Percentiles rank a stretch among this genome's conserved stretches.
Conservation (phyloP, 768 basidiomycete genomes). For the Russula abietina region DNA sequence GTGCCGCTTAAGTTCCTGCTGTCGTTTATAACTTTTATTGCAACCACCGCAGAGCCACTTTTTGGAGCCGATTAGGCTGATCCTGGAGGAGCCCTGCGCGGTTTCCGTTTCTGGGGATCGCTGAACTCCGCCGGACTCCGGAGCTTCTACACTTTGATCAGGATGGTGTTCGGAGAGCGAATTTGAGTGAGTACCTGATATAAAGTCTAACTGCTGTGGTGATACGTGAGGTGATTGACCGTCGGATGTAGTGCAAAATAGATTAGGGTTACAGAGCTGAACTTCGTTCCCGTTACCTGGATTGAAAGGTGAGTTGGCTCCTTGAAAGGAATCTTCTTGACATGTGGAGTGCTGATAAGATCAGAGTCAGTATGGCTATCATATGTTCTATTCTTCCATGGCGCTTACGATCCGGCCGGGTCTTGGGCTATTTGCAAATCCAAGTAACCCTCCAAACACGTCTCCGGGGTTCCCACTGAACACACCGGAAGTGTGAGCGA, state of each 20-base stretch:
- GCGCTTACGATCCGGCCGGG: not conserved
- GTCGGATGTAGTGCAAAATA: no score
- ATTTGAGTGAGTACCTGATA: not conserved
- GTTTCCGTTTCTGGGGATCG: not conserved
- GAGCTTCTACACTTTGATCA: not conserved
- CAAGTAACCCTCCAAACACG: not conserved
- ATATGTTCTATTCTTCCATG: not conserved
- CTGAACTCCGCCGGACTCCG: not conserved
- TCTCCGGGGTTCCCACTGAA: not conserved
- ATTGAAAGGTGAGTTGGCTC: not conserved
- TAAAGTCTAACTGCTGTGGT: not conserved
- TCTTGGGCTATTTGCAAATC: not conserved
- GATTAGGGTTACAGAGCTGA: not conserved
- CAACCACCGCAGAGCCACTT: not conserved
- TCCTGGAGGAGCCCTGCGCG: not conserved
- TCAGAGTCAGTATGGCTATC: not conserved
- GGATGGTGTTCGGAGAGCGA: not conserved
- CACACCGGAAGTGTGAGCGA: not conserved
- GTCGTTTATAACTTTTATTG: not conserved
- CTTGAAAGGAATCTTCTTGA: not conserved
- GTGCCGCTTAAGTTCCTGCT: conserved; percentile 3
- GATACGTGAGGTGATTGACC: not conserved
- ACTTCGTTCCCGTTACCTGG: not conserved
- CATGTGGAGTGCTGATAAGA: not conserved
- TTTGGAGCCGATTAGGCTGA: not conserved